Evolutionary conservation across 257 asterid genomes (phyloP).

Genomic region (Jacaranda copaia): DNA sequence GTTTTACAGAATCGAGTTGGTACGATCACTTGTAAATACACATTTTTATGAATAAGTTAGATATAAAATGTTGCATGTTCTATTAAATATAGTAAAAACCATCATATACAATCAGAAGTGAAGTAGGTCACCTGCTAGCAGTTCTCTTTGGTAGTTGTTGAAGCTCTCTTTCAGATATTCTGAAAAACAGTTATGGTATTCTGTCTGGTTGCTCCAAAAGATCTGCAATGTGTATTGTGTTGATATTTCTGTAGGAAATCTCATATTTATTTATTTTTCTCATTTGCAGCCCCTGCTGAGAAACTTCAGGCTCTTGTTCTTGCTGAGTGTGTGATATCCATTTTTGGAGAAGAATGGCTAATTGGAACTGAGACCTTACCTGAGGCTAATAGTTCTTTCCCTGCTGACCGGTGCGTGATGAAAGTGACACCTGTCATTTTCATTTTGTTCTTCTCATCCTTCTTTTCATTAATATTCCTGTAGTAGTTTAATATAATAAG

Average conservation of each 20-base stretch:
- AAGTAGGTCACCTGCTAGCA: slow-evolving; percentile 18
- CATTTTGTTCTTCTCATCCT: slow-evolving; percentile 10
- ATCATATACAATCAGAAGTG: slow-evolving; percentile 7
- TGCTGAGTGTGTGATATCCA: slow-evolving; percentile 71
- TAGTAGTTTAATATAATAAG: neutral
- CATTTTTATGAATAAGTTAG: slow-evolving; percentile 27
- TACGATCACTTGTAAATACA: slow-evolving; percentile 43
- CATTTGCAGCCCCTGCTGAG: slow-evolving; percentile 69
- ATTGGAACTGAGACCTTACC: slow-evolving; percentile 56
- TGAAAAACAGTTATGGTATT: slow-evolving; percentile 1
- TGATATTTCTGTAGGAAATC: slow-evolving; percentile 13
- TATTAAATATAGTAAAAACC: slow-evolving; percentile 12
- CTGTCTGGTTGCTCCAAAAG: slow-evolving; percentile 2
- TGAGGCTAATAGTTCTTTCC: slow-evolving; percentile 48
- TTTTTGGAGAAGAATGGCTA: slow-evolving; percentile 87
- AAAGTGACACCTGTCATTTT: slow-evolving; percentile 25
- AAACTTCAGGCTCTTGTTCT: slow-evolving; percentile 82
- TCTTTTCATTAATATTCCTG: slow-evolving; percentile 18
- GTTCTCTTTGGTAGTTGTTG: slow-evolving; percentile 17
- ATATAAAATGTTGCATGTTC: slow-evolving; percentile 19
- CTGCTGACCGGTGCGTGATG: slow-evolving; percentile 65
- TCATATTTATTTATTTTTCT: slow-evolving; percentile 27
- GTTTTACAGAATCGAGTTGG: slow-evolving; percentile 90
- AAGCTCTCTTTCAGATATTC: neutral
- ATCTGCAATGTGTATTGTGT: neutral